Evolutionary conservation across 306 rosid species (phyloP).

Genomic region (Ormosia emarginata): DNA sequence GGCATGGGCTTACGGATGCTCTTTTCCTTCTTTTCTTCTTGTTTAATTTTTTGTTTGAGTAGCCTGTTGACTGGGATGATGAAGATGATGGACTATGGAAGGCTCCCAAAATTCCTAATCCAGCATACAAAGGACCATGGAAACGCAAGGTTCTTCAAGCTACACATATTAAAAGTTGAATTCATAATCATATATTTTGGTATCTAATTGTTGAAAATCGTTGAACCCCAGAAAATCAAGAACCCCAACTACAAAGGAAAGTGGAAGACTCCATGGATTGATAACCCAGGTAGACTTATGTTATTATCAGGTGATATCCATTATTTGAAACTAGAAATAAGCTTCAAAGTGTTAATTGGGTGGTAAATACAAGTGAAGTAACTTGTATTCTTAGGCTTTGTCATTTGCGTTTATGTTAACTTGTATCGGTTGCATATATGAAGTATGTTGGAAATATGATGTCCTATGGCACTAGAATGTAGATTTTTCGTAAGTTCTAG

Average conservation of each 20-base stretch:
- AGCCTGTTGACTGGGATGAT: constrained; percentile 93
- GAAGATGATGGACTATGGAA: constrained; percentile 91
- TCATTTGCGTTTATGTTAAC: neutral
- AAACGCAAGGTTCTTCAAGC: constrained; percentile 67
- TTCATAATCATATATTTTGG: neutral
- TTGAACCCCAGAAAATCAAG: constrained; percentile 71
- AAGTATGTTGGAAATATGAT: neutral
- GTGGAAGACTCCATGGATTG: constrained; percentile 92
- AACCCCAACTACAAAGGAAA: constrained; percentile 95
- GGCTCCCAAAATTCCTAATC: constrained; percentile 83
- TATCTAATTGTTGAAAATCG: constrained; percentile 29
- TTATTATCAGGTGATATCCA: neutral
- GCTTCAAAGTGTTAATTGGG: constrained; percentile 6
- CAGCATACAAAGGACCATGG: constrained; percentile 97
- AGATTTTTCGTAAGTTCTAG: neutral
- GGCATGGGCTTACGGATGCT: constrained; percentile 1
- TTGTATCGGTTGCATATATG: neutral
- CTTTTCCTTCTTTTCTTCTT: neutral
- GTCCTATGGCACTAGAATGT: neutral
- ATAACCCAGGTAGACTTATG: constrained; percentile 76
- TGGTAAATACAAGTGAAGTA: neutral
- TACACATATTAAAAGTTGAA: constrained; percentile 13
- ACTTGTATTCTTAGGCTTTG: neutral
- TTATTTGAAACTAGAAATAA: neutral
- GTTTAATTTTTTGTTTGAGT: constrained; percentile 22